Conservation (phyloP, 2,329 filamentous ascomycete species). For the Metarhizium robertsii region DNA sequence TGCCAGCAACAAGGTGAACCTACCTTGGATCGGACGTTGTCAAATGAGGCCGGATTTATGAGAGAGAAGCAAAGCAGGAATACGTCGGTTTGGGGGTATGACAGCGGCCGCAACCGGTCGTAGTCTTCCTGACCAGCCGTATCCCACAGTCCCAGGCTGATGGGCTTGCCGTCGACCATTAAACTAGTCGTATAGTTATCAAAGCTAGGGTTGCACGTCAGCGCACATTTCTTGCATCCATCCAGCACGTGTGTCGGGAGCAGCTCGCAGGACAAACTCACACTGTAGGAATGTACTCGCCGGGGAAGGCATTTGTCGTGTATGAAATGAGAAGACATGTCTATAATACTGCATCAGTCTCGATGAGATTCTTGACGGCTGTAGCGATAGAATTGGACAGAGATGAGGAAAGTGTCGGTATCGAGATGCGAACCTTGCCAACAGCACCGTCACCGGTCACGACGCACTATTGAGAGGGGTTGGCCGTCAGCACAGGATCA, state of each 20-base stretch:
- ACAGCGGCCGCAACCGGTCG: conserved; percentile 86
- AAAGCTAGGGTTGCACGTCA: conserved; percentile 49
- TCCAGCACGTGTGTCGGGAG: conserved; percentile 1
- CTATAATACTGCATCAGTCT: conserved; percentile 33
- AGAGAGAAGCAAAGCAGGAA: conserved; percentile 99
- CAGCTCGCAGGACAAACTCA: conserved; percentile 36
- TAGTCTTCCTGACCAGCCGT: conserved; percentile 98
- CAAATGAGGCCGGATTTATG: conserved; percentile 93
- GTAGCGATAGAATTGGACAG: background rate
- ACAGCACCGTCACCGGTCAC: conserved; percentile 99
- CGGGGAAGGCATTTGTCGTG: conserved; percentile 98
- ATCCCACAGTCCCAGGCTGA: conserved; percentile 96
- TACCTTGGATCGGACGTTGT: conserved; percentile 99
- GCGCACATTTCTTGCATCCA: background rate
- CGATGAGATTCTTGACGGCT: background rate
- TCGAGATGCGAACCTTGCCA: conserved; percentile 53
- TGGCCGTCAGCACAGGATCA: conserved; percentile 18
- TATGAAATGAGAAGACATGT: conserved; percentile 99
- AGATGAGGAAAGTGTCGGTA: background rate
- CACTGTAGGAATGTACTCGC: conserved; percentile 99
- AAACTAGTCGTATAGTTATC: conserved; percentile 99
- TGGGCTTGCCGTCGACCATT: conserved; percentile 97
- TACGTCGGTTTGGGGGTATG: conserved; percentile 96
- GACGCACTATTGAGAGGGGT: conserved; percentile 60
- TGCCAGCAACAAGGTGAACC: background rate